Base-by-base conservation (phyloP, 495 filamentous ascomycete species). In the Aspergillus sparsus region DNA sequence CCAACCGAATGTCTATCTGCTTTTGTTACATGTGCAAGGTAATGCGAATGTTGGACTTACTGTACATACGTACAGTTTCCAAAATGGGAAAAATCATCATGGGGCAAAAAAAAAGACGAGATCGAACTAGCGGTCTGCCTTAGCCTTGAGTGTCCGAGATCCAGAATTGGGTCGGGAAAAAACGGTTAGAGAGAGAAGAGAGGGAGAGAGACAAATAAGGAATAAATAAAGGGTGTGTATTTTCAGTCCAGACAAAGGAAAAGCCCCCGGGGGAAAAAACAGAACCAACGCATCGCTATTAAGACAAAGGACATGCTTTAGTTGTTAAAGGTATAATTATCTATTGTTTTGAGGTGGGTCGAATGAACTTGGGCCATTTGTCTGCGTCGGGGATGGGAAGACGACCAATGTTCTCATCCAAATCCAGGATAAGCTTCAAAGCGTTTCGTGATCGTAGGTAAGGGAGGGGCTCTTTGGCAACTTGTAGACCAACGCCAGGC, bases 371-470 rank as follows among this genome's bases (percentile, higher is more conserved):
- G 44, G 74, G 76, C 74, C 76, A 77, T 41, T 69, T 74, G 62
- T 80, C 76, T 46, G 79, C 73, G 21, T 78, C 70, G 15, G 85
- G 88, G 57, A 87, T 70, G 70, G 78, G 83, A 59, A 84, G 68
- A 42, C 84, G 80, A 18, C 93, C 93, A 72, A 98, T 96, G 62
- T 93, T 86, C 77, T 92, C 85, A 65, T 98, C 93, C 53, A 98
- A 77, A 69, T 98, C 94, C 35, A 98, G 83, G 65, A 98, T 91
- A 61, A 98, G 89, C 81, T 97, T 98, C 64, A 98, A 76, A n/a
- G 95, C 94, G 65, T 97, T 98, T 54, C 92, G 77, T 69, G 89
- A 95, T 64, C 94, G 81, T 61, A 95, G 77, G 69, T 92, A 94
- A 12, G 91, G 89, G 59, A 95, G 82, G 42, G 89, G 83, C 15